Base-by-base conservation (phyloP, 345 rosid species). In the Hibiscus syriacus region DNA sequence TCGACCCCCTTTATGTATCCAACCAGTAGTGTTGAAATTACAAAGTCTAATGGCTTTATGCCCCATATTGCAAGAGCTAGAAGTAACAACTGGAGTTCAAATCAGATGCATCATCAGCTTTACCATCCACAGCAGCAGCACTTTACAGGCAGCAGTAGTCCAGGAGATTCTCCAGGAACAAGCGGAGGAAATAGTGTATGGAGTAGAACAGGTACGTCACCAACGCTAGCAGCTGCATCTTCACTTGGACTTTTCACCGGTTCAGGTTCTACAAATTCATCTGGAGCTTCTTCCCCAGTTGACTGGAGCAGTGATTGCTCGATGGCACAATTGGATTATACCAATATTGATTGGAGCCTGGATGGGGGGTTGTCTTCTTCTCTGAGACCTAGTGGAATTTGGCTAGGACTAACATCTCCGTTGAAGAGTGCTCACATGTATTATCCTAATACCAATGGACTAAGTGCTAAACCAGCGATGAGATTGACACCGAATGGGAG, bases 211-310 rank as follows among this genome's bases (percentile, higher is more conserved):
- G 71, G 78, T 55, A 63, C 81, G 3, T 77, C 86, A 14, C 84
- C 90, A 19, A 70, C 88, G 9, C 79, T 87, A 41, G 84, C 90
- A 3, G 87, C 96, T 73, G 92, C 93, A 7, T 82, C 96, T 7
- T 87, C 96, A 3, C 84, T 92, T 8, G 98, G 96, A 38, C 80
- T 89, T 19, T 92, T 89, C 81, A 83, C 98, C 5, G 88, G 86
- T 11, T 75, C 81, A 70, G 87, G 86, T 55, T 84, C 85, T 65
- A 77, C 82, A 0, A 80, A 79, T 49, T 69, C 89, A 19, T 86
- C 87, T 0, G 92, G 87, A 29, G 80, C 85, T 38, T 75, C 89
- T 25, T 85, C 92, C 60, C 88, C 88, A 0, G 83, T 89, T 45
- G 90, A 92, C 74, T 89, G 98, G 96, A 80, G 78, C 72, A 85